These are phyloP conservation scores for Colletotrichum sp. DNA, from an alignment of 2,329 filamentous ascomycete genomes.

Conservation along the genomic window DNA sequence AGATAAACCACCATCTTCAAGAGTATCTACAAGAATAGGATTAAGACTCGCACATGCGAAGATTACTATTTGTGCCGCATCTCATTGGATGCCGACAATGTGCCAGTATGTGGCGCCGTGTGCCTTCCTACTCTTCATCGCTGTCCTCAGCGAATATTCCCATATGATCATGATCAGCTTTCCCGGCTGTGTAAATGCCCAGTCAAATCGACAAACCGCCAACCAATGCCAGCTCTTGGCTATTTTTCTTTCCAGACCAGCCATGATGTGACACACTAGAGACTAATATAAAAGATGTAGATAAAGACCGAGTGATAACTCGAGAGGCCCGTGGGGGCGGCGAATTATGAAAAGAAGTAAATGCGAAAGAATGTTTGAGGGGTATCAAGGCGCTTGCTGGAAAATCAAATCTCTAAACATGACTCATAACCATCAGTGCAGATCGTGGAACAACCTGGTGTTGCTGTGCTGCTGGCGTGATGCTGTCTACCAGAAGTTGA, in stretches of 20 bases:
- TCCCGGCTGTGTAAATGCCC: neutral
- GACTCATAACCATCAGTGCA: constrained; percentile 10
- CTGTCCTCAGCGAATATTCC: neutral
- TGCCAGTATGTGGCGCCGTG: neutral
- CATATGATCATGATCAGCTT: neutral
- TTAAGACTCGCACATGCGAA: constrained; percentile 1
- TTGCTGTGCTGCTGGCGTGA: neutral
- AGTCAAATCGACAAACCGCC: neutral
- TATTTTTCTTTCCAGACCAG: neutral
- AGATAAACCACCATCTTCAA: neutral
- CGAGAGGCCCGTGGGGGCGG: neutral
- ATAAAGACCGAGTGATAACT: neutral
- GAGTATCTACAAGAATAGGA: constrained; percentile 2
- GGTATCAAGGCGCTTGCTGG: constrained; percentile 23
- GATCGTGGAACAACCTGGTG: neutral
- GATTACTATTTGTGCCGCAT: neutral
- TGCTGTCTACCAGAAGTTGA: neutral
- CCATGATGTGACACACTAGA: neutral
- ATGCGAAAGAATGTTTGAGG: constrained; percentile 4
- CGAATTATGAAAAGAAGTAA: neutral
- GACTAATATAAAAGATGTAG: neutral
- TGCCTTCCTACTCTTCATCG: neutral
- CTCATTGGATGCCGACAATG: neutral
- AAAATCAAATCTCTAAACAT: constrained; percentile 21
- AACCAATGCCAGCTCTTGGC: neutral